Evolutionary conservation across 2,329 filamentous ascomycete genomes (phyloP).

Genomic region (Venturia effusa): DNA sequence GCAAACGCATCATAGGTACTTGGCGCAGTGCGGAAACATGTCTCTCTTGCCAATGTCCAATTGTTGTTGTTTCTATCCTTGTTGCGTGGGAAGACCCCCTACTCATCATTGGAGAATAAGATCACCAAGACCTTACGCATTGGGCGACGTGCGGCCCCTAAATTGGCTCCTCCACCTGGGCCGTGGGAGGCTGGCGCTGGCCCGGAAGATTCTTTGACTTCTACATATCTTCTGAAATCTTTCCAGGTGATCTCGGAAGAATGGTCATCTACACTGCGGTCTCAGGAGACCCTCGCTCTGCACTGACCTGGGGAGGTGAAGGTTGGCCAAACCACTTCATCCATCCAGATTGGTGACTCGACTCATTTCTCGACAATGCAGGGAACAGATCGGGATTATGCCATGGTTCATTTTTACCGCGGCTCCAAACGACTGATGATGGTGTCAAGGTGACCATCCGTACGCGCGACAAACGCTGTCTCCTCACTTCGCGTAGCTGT

Average conservation of each 20-base stretch:
- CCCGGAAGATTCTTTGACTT: background rate
- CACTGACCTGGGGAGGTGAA: background rate
- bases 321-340: background rate
- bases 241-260: background rate
- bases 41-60: background rate
- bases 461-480: background rate
- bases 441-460: background rate
- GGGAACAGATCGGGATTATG: background rate
- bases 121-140: background rate
- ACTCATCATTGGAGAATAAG: background rate
- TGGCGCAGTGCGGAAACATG: background rate
- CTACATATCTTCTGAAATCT: background rate
- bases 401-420: background rate
- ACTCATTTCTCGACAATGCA: background rate
- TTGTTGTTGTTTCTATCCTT: background rate
- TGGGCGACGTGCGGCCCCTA: background rate
- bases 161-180: background rate
- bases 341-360: background rate
- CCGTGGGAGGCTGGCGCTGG: background rate
- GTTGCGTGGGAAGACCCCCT: background rate
- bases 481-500: background rate
- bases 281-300: background rate
- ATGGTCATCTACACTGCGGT: background rate
- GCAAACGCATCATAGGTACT: constrained; percentile 2
- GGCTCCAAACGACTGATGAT: background rate